Percentiles rank a stretch among this genome's conserved stretches.
Evolutionary conservation across 441 rosid genomes (phyloP).

Genomic region (Erodium trifolium): DNA sequence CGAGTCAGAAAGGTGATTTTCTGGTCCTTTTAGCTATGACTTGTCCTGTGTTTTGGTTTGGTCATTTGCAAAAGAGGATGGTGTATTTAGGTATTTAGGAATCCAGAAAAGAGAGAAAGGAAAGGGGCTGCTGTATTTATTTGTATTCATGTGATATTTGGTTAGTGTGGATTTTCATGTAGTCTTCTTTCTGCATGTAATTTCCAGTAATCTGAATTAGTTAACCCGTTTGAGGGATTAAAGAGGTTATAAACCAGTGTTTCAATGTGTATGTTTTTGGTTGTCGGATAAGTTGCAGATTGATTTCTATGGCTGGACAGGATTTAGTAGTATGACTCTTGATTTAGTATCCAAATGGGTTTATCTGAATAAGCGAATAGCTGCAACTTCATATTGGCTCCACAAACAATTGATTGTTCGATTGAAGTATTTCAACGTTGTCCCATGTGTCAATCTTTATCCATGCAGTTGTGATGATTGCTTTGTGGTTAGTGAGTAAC

Average conservation of each 20-base stretch:
- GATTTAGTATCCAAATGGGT: neutral
- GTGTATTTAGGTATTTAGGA: neutral
- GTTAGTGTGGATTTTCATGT: neutral
- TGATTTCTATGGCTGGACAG: neutral
- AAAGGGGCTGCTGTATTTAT: neutral
- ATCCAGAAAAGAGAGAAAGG: neutral
- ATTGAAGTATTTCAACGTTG: neutral
- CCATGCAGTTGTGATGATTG: neutral
- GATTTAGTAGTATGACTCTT: neutral
- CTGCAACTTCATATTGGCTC: too few species aligned
- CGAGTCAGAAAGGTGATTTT: conserved; percentile 36
- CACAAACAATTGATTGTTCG: neutral
- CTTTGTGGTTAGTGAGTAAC: neutral
- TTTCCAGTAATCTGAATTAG: neutral
- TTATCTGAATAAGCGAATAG: neutral
- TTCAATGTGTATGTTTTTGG: neutral
- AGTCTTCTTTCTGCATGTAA: neutral
- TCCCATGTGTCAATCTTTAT: too few species aligned
- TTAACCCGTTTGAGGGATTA: neutral
- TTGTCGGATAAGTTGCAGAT: neutral
- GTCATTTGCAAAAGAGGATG: neutral
- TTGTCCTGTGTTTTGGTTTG: neutral
- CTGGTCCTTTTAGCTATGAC: neutral
- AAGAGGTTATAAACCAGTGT: neutral
- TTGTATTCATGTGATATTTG: neutral